phyloP scores from a whole-genome alignment of 208 protist species.

The Phytomonas sp. region DNA sequence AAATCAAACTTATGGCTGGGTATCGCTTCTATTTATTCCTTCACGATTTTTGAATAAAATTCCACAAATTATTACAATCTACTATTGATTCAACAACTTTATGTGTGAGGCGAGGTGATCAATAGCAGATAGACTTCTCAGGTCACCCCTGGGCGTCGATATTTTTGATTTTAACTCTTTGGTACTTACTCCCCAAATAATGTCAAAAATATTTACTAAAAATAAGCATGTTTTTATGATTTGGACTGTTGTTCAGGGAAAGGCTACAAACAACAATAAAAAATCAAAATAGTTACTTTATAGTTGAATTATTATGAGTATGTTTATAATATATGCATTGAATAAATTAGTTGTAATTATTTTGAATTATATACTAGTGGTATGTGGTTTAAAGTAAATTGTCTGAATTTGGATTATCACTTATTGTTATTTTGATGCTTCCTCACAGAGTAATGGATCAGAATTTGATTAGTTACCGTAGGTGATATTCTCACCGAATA shows the following conservation, averaged over 20 bases:
- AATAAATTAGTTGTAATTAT: not conserved
- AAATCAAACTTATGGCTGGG: conserved; percentile 2
- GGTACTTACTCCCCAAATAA: not conserved
- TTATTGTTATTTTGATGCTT: too few relatives aligned
- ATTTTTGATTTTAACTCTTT: not conserved
- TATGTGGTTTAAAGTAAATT: not conserved
- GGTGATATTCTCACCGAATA: not conserved
- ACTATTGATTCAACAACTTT: not conserved
- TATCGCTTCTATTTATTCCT: not conserved
- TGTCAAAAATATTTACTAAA: not conserved
- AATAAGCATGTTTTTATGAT: not conserved
- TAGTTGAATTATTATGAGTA: not conserved
- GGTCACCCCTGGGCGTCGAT: not conserved
- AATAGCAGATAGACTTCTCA: not conserved
- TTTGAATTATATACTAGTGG: not conserved
- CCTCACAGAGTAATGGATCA: too few relatives aligned
- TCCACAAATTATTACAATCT: not conserved
- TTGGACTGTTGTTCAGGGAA: not conserved
- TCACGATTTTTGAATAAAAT: not conserved
- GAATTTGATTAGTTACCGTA: not conserved
- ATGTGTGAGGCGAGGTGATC: not conserved
- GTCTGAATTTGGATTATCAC: not conserved
- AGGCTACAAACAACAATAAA: not conserved
- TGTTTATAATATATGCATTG: not conserved
- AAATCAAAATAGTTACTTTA: not conserved